These are phyloP conservation scores for Dioscorea alata DNA, from an alignment of 106 monocot genomes.

Conservation along the genomic window DNA sequence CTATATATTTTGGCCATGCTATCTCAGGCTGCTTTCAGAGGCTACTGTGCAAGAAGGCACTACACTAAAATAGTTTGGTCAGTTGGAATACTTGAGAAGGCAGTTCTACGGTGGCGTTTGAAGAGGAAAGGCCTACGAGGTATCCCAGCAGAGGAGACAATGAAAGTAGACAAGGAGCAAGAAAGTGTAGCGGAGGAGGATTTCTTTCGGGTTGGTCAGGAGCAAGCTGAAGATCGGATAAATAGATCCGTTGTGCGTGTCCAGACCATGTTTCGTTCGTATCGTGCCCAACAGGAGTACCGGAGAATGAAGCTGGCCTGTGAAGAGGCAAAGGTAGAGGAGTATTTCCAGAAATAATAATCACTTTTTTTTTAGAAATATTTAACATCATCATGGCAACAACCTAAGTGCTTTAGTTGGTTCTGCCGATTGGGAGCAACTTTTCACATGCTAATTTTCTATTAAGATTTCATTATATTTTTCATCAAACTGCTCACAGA, in stretches of 20 bases:
- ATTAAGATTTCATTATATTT: too few species aligned
- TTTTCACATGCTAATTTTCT: too few species aligned
- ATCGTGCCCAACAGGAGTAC: slow-evolving; percentile 87
- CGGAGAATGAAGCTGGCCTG: slow-evolving; percentile 68
- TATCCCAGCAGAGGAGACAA: slow-evolving; percentile 37
- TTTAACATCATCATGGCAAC: too few species aligned
- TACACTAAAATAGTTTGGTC: slow-evolving; percentile 86
- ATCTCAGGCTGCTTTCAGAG: slow-evolving; percentile 70
- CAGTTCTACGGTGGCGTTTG: slow-evolving; percentile 77
- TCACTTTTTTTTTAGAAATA: too few species aligned
- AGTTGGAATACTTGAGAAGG: slow-evolving; percentile 94
- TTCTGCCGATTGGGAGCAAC: too few species aligned
- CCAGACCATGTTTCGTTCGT: slow-evolving; percentile 95
- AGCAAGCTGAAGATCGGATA: slow-evolving; percentile 88
- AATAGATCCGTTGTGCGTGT: slow-evolving; percentile 78
- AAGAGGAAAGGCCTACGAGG: slow-evolving; percentile 89
- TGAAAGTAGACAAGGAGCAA: slow-evolving; percentile 21
- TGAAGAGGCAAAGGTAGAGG: slow-evolving; percentile 60
- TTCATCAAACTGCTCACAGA: too few species aligned
- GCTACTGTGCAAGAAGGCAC: slow-evolving; percentile 61
- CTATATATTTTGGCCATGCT: background rate
- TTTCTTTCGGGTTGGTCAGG: slow-evolving; percentile 56
- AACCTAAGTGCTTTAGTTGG: too few species aligned
- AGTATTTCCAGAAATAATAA: too few species aligned
- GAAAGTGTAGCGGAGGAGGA: slow-evolving; percentile 69